phyloP scores from a whole-genome alignment of 2,329 filamentous ascomycete species.

The Beauveria caledonica region DNA sequence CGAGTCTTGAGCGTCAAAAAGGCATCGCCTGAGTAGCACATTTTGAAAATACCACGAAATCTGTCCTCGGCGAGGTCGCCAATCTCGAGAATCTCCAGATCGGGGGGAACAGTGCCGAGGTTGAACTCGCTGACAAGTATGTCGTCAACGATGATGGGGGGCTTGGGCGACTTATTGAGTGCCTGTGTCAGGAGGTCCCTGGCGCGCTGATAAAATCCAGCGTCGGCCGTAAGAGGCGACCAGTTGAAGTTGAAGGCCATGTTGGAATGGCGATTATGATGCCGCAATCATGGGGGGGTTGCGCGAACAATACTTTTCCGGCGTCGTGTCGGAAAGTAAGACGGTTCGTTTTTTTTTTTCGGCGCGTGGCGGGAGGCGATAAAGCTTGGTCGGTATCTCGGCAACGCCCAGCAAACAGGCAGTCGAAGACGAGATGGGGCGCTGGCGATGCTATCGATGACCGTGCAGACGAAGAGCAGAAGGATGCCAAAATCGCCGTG shows the following conservation, averaged over 20 bases:
- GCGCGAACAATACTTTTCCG: background rate
- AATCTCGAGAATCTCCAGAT: constrained; percentile 95
- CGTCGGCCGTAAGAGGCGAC: constrained; percentile 96
- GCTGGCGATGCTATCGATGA: background rate
- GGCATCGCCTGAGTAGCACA: constrained; percentile 94
- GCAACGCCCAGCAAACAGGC: constrained; percentile 6
- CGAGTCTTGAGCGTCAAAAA: constrained; percentile 91
- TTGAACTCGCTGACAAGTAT: constrained; percentile 98
- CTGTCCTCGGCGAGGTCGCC: constrained; percentile 94
- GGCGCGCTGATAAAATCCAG: constrained; percentile 79
- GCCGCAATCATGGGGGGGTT: constrained; percentile 26
- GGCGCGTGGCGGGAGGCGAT: background rate
- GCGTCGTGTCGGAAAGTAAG: background rate
- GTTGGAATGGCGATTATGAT: constrained; percentile 38
- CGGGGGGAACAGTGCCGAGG: constrained; percentile 85
- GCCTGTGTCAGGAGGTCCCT: constrained; percentile 91
- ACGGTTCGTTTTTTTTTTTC: background rate
- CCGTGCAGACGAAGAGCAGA: background rate
- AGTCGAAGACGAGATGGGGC: background rate
- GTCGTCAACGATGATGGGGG: constrained; percentile 98
- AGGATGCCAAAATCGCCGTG: background rate
- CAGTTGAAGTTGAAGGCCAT: constrained; percentile 99
- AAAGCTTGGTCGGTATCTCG: background rate
- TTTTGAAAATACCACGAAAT: constrained; percentile 98
- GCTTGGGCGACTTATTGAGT: constrained; percentile 95